Conservation (phyloP, 495 filamentous ascomycete genomes). For the Aspergillus hancockii region DNA sequence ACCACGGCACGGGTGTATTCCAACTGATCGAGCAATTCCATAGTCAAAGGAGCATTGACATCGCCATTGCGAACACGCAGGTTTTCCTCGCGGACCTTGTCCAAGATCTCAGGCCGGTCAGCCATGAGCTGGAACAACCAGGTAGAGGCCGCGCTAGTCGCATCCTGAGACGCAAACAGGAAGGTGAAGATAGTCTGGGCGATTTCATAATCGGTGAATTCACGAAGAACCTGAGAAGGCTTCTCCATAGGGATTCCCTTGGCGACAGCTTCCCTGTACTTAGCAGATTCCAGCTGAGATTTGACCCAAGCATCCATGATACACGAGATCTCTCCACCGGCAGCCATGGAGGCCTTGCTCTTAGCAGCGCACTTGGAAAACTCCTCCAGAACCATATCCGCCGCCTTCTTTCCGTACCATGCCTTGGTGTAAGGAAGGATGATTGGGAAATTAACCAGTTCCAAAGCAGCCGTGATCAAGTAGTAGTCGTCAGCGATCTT, state of each 20-base stretch:
- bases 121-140: slow-evolving; percentile 97
- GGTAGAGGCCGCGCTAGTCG: slow-evolving; percentile 86
- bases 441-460: slow-evolving; percentile 98
- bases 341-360: slow-evolving; percentile 87
- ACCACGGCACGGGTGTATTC: slow-evolving; percentile 90
- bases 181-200: slow-evolving; percentile 95
- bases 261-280: slow-evolving; percentile 71
- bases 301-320: slow-evolving; percentile 96
- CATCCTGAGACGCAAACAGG: slow-evolving; percentile 97
- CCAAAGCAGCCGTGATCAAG: slow-evolving; percentile 90
- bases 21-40: slow-evolving; percentile 87
- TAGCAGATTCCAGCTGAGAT: slow-evolving; percentile 77
- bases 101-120: slow-evolving; percentile 87
- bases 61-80: slow-evolving; percentile 76
- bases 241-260: slow-evolving; percentile 73
- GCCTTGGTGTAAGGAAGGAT: slow-evolving; percentile 95
- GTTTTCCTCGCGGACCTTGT: slow-evolving; percentile 92
- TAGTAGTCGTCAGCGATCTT: slow-evolving; percentile 98
- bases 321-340: slow-evolving; percentile 82
- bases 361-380: slow-evolving; percentile 92
- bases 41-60: slow-evolving; percentile 63
- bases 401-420: slow-evolving; percentile 96
- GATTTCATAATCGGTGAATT: slow-evolving; percentile 91
- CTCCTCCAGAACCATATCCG: slow-evolving; percentile 86
- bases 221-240: slow-evolving; percentile 76